A percentile compares a stretch with the other conserved stretches of the same genome.
Evolutionary conservation across 2,329 filamentous ascomycete species (phyloP).

Genomic region (Penicillium sp.): DNA sequence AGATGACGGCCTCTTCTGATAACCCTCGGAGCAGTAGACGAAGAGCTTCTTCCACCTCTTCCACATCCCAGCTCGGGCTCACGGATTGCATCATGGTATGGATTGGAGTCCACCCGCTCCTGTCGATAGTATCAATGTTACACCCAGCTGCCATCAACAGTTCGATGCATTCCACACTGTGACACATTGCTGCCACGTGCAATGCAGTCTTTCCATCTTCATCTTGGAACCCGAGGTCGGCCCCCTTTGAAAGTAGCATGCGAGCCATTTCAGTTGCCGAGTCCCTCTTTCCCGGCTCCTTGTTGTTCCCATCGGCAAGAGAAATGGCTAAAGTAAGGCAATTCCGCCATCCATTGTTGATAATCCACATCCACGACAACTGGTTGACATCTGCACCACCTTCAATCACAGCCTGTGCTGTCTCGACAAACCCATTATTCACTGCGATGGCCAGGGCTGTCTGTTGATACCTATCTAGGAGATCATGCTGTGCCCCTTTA

Average conservation of each 20-base stretch:
- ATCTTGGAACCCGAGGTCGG: neutral
- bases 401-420: neutral
- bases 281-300: neutral
- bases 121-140: neutral
- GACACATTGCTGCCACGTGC: neutral
- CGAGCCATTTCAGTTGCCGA: neutral
- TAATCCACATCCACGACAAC: neutral
- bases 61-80: neutral
- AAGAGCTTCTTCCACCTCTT: neutral
- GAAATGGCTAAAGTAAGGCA: neutral
- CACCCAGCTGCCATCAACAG: neutral
- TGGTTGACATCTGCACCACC: neutral
- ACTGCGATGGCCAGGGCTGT: neutral
- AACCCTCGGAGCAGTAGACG: neutral
- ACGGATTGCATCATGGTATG: neutral
- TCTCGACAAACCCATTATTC: neutral
- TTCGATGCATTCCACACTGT: neutral
- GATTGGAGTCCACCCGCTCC: neutral
- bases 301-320: neutral
- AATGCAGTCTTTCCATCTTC: neutral
- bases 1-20: neutral
- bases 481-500: neutral
- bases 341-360: neutral
- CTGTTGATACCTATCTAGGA: rapidly evolving
- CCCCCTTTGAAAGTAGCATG: neutral